Evolutionary conservation across 2,329 filamentous ascomycete species (phyloP).

Genomic region (Colletotrichum phormii): DNA sequence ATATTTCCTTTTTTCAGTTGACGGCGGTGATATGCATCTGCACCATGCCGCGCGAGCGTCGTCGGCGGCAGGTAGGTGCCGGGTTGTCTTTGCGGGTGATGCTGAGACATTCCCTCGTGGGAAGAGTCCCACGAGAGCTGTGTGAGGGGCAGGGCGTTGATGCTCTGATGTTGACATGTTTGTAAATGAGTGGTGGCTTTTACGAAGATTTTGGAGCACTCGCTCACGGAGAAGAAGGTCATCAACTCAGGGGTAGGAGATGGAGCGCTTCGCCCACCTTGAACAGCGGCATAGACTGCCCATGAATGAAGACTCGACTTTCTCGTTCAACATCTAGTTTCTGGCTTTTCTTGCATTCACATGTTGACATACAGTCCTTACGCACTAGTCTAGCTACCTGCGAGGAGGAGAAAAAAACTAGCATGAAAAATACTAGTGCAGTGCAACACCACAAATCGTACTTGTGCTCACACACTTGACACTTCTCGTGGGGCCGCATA

Average conservation of each 20-base stretch:
- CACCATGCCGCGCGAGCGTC: neutral
- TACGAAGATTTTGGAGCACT: neutral
- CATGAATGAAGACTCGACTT: neutral
- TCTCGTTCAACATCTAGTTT: neutral
- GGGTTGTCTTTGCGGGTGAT: neutral
- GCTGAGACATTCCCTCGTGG: neutral
- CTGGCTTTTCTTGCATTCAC: neutral
- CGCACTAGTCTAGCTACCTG: neutral
- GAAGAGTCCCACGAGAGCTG: neutral
- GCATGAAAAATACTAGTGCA: neutral
- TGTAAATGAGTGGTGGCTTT: neutral
- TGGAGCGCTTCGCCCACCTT: no score
- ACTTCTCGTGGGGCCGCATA: neutral
- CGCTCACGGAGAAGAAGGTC: neutral
- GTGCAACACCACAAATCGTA: neutral
- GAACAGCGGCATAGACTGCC: no score
- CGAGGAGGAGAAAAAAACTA: neutral
- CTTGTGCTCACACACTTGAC: neutral
- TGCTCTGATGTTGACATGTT: neutral
- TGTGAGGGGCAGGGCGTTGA: neutral
- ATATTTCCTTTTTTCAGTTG: neutral
- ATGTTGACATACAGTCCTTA: neutral
- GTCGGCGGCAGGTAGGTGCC: neutral
- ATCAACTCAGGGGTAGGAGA: neutral
- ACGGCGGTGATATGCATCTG: neutral